A percentile compares a stretch with the other conserved stretches of the same genome.
Conservation (phyloP, 805 yeast species). For the Ogataea wickerhamii region DNA sequence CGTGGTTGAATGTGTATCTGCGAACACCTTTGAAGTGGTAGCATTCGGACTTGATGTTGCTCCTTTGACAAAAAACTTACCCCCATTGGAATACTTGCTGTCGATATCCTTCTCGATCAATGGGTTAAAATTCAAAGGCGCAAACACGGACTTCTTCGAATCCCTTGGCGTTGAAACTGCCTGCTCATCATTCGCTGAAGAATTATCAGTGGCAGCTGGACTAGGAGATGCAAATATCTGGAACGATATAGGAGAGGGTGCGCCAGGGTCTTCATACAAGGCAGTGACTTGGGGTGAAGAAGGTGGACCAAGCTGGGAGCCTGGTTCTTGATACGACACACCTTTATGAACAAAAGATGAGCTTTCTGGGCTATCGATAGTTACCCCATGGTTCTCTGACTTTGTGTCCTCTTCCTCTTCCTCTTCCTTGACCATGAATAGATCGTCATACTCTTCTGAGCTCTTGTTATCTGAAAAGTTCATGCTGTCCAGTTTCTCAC, state of each 20-base stretch:
- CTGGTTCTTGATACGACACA: neutral
- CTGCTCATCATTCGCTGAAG: constrained; percentile 11
- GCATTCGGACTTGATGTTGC: constrained; percentile 8
- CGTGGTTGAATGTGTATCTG: constrained; percentile 16
- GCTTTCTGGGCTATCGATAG: neutral
- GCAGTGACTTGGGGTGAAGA: constrained; percentile 38
- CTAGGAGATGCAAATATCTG: constrained; percentile 39
- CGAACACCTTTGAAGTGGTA: constrained; percentile 4
- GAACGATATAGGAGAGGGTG: constrained; percentile 65
- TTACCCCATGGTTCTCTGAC: constrained; percentile 7
- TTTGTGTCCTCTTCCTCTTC: constrained; percentile 10
- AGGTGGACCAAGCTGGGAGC: neutral
- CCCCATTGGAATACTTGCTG: constrained; percentile 84
- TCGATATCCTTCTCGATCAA: constrained; percentile 73
- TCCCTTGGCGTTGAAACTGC: constrained; percentile 36
- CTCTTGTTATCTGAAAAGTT: neutral
- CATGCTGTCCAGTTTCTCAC: neutral
- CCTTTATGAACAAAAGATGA: neutral
- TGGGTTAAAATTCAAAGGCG: constrained; percentile 81
- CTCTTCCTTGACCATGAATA: constrained; percentile 8
- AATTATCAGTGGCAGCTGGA: constrained; percentile 21
- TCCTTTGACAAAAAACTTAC: constrained; percentile 67
- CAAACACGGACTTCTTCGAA: constrained; percentile 58
- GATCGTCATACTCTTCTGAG: constrained; percentile 1
- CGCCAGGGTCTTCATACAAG: constrained; percentile 75